Conservation (phyloP, 805 yeast genomes). For the Starmera quercuum region DNA sequence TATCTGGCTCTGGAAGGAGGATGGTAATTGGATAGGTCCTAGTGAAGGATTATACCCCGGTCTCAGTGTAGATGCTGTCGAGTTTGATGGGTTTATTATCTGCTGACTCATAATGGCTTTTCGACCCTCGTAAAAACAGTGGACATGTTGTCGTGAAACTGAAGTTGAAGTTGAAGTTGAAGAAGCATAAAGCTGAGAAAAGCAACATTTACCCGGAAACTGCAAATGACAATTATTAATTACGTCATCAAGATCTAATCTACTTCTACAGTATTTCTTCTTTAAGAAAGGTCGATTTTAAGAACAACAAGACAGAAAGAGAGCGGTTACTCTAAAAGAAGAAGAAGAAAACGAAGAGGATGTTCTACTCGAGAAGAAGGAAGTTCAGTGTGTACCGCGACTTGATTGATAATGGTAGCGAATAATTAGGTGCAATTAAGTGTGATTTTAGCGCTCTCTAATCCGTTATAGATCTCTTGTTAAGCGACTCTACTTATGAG, state of each 20-base stretch:
- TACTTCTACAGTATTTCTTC: too few relatives aligned
- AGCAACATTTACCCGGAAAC: too few relatives aligned
- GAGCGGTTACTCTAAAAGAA: too few relatives aligned
- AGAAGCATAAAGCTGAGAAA: too few relatives aligned
- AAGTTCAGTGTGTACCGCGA: slow-evolving; percentile 3
- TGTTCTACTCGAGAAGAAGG: slow-evolving; percentile 14
- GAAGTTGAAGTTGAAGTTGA: too few relatives aligned
- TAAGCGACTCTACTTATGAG: slow-evolving; percentile 1
- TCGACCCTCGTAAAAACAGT: too few relatives aligned
- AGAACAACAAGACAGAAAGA: too few relatives aligned
- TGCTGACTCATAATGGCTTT: slow-evolving; percentile 5
- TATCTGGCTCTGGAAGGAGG: slow-evolving; percentile 13
- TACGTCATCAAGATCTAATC: too few relatives aligned
- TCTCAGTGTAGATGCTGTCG: slow-evolving; percentile 9
- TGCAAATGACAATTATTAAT: too few relatives aligned
- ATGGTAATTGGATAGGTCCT: slow-evolving; percentile 22
- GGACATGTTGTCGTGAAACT: slow-evolving; percentile 9
- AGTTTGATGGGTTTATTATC: slow-evolving; percentile 17
- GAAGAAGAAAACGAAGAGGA: too few relatives aligned
- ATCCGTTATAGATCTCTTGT: neutral
- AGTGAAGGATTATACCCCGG: slow-evolving; percentile 21
- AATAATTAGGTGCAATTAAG: neutral
- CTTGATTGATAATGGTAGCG: neutral
- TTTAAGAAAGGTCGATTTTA: too few relatives aligned
- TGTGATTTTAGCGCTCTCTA: neutral